Conservation (phyloP, 2,329 filamentous ascomycete species). For the Aureobasidium vineae region DNA sequence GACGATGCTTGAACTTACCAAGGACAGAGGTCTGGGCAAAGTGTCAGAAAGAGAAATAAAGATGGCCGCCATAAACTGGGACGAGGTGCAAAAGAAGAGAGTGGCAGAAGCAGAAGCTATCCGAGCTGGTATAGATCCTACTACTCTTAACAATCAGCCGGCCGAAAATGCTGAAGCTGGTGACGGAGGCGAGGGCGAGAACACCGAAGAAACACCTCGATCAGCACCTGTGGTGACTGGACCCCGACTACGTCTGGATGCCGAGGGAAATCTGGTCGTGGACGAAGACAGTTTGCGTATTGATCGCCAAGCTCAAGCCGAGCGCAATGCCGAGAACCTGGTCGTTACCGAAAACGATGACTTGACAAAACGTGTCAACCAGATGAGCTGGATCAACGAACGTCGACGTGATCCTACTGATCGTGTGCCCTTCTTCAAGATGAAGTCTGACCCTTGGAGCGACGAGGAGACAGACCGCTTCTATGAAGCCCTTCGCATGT, state of each 20-base stretch:
- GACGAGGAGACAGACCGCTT: slow-evolving; percentile 70
- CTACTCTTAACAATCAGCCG: slow-evolving; percentile 31
- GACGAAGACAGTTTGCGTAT: slow-evolving; percentile 67
- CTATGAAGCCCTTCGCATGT: slow-evolving; percentile 71
- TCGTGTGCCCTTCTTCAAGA: slow-evolving; percentile 43
- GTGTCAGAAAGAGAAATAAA: slow-evolving; percentile 72
- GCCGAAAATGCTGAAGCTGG: slow-evolving; percentile 37
- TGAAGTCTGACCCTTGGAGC: slow-evolving; percentile 65
- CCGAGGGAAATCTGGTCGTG: slow-evolving; percentile 70
- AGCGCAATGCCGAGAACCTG: slow-evolving; percentile 50
- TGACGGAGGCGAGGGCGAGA: slow-evolving; percentile 29
- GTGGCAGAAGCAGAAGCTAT: slow-evolving; percentile 40
- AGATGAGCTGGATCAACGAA: slow-evolving; percentile 66
- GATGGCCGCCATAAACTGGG: slow-evolving; percentile 65
- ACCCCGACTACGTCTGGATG: slow-evolving; percentile 58
- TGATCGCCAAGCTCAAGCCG: slow-evolving; percentile 63
- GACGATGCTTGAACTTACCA: slow-evolving; percentile 71
- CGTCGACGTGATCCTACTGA: slow-evolving; percentile 50
- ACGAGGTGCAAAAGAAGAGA: slow-evolving; percentile 47
- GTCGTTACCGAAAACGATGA: slow-evolving; percentile 68
- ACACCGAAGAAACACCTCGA: slow-evolving; percentile 22
- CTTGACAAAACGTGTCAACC: slow-evolving; percentile 69
- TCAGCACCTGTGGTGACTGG: slow-evolving; percentile 36
- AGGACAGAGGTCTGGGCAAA: slow-evolving; percentile 60
- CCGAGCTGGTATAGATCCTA: slow-evolving; percentile 25